Percentiles rank a stretch among this genome's conserved stretches.
These are phyloP conservation scores for Neonectria hederae DNA, from an alignment of 2,329 filamentous ascomycete species.

Conservation along the genomic window DNA sequence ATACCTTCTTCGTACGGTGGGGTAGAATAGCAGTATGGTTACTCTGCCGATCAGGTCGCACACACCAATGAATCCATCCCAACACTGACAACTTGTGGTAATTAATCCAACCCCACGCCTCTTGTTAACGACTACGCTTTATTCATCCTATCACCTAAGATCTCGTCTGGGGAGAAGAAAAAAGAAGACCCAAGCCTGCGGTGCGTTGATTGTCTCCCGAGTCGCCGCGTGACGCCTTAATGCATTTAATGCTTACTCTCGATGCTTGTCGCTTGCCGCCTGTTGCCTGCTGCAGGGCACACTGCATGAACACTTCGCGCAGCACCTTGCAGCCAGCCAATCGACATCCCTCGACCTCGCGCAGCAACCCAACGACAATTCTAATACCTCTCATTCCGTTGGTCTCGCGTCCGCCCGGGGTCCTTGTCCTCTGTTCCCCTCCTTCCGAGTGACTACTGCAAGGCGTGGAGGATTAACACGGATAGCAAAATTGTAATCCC, in stretches of 20 bases:
- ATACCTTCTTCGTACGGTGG: no score
- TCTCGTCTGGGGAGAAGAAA: not conserved
- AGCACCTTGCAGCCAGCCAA: constrained; percentile 26
- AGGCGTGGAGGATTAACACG: constrained; percentile 7
- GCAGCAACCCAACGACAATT: constrained; percentile 3
- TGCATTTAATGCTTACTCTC: not conserved
- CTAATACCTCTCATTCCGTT: constrained; percentile 32
- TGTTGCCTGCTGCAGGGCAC: constrained; percentile 14
- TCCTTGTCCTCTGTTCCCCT: not conserved
- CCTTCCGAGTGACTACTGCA: constrained; percentile 11
- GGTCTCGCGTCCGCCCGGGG: constrained; percentile 11
- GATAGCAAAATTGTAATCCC: not conserved
- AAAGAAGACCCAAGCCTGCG: not conserved
- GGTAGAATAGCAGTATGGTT: not conserved
- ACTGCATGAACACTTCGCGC: constrained; percentile 12
- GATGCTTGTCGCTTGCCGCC: not conserved
- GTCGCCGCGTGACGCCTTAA: constrained; percentile 20
- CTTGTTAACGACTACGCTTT: no score
- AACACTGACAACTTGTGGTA: not conserved
- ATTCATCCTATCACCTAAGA: not conserved
- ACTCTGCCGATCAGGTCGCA: not conserved
- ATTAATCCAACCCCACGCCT: not conserved
- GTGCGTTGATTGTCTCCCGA: constrained; percentile 6
- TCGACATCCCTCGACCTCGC: constrained; percentile 4
- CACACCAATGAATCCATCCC: no score